Conservation (phyloP, 371 early-diverging fungal species). For the Zopfochytrium polystomum region DNA sequence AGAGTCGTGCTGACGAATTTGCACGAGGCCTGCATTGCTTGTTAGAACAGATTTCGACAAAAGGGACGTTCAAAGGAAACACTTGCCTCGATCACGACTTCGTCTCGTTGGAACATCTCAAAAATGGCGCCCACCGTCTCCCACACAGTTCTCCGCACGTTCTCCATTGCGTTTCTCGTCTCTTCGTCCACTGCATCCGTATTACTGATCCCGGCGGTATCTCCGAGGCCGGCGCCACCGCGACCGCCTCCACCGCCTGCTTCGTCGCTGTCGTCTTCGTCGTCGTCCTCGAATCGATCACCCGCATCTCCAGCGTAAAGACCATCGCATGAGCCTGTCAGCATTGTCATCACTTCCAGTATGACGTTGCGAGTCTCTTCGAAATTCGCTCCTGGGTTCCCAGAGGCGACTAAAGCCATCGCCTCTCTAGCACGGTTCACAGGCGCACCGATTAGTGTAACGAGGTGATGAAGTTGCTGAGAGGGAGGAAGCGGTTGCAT, state of each 20-base stretch:
- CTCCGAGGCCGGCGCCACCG: not conserved
- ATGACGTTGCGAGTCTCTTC: conserved; percentile 18
- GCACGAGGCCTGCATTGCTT: conserved; percentile 3
- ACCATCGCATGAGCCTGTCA: conserved; percentile 25
- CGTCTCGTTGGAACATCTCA: conserved; percentile 15
- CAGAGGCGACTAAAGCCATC: not conserved
- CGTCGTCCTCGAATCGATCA: conserved; percentile 9
- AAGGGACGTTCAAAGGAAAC: not conserved
- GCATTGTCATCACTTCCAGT: conserved; percentile 13
- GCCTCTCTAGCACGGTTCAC: conserved; percentile 1
- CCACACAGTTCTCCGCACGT: conserved; percentile 14
- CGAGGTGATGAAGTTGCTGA: conserved; percentile 20
- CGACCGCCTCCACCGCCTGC: not conserved
- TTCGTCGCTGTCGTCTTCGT: conserved; percentile 5
- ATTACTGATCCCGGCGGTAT: not conserved
- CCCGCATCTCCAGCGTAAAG: conserved; percentile 11
- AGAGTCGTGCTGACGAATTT: conserved; percentile 10
- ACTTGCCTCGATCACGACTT: conserved; percentile 22
- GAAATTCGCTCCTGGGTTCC: conserved; percentile 9
- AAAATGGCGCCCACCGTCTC: conserved; percentile 17
- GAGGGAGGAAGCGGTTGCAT: conserved; percentile 23
- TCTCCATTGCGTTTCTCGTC: conserved; percentile 1
- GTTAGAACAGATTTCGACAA: conserved; percentile 1
- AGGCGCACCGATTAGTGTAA: conserved; percentile 13
- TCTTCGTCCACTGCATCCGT: conserved; percentile 3